A percentile compares a stretch with the other conserved stretches of the same genome.
These are phyloP conservation scores for Turnera subulata DNA, from an alignment of 345 rosid genomes.

Conservation along the genomic window DNA sequence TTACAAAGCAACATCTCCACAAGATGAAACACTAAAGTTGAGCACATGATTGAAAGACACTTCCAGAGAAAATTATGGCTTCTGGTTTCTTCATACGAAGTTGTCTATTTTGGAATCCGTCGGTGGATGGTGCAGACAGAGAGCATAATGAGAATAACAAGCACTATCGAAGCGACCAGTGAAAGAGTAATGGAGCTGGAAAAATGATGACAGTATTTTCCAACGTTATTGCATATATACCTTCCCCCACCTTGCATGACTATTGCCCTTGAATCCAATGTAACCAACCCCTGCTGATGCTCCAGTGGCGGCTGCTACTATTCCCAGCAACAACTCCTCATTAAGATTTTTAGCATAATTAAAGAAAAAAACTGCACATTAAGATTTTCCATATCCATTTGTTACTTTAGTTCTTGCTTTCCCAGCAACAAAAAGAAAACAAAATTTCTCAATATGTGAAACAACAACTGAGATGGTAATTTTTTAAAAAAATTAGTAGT, in stretches of 20 bases:
- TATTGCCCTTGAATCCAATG: conserved; percentile 64
- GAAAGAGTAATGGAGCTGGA: conserved; percentile 45
- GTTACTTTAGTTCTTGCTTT: background rate
- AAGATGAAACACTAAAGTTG: background rate
- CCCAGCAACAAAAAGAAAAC: background rate
- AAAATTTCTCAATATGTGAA: background rate
- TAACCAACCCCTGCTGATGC: conserved; percentile 72
- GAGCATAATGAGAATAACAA: conserved; percentile 44
- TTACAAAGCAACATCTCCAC: background rate
- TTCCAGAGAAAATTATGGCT: too few species aligned
- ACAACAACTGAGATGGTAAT: too few species aligned
- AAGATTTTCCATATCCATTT: background rate
- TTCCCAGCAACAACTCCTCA: conserved; percentile 6
- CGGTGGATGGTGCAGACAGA: conserved; percentile 40
- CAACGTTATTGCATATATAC: conserved; percentile 49
- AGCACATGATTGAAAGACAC: background rate
- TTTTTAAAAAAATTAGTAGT: too few species aligned
- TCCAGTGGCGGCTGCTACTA: conserved; percentile 75
- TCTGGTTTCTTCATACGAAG: background rate
- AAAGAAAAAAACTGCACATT: too few species aligned
- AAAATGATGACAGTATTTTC: conserved; percentile 55
- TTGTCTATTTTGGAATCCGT: background rate
- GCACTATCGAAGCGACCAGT: conserved; percentile 50
- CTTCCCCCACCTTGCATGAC: conserved; percentile 44
- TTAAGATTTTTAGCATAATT: too few species aligned